A percentile compares a stretch with the other conserved stretches of the same genome.
phyloP scores from a whole-genome alignment of 2,329 filamentous ascomycete genomes.

The Hypomyces rosellus region DNA sequence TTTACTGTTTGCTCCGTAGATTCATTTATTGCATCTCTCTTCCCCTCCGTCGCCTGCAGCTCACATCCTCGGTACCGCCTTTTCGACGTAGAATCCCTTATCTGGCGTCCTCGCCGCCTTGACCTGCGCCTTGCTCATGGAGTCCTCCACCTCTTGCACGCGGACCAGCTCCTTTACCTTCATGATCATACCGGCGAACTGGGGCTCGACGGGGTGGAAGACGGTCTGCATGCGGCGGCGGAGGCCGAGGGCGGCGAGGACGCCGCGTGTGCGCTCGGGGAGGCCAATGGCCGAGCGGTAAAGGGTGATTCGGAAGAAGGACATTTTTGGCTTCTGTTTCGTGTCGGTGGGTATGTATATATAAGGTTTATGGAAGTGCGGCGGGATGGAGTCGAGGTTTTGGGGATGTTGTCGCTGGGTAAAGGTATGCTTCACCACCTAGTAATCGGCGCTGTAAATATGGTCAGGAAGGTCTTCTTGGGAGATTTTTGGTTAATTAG shows the following conservation, averaged over 20 bases:
- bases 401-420: too few species aligned
- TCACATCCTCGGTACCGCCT: conserved; percentile 26
- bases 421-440: too few species aligned
- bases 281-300: conserved; percentile 86
- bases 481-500: too few species aligned
- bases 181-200: conserved; percentile 85
- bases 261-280: conserved; percentile 69
- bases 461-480: too few species aligned
- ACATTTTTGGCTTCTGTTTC: conserved; percentile 41
- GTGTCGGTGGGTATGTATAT: too few species aligned
- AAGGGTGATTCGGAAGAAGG: conserved; percentile 86
- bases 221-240: conserved; percentile 80
- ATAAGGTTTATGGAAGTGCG: too few species aligned
- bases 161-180: conserved; percentile 87
- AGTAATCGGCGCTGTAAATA: too few species aligned
- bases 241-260: conserved; percentile 78
- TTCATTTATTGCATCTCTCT: background rate
- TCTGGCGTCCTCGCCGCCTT: conserved; percentile 67
- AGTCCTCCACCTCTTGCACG: conserved; percentile 67
- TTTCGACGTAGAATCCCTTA: conserved; percentile 75
- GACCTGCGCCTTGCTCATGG: conserved; percentile 61
- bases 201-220: conserved; percentile 76
- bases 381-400: too few species aligned
- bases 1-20: too few species aligned
- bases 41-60: conserved; percentile 3